Base-by-base conservation (phyloP, 805 yeast species). In the Saccharomycopsis fibuligera region DNA sequence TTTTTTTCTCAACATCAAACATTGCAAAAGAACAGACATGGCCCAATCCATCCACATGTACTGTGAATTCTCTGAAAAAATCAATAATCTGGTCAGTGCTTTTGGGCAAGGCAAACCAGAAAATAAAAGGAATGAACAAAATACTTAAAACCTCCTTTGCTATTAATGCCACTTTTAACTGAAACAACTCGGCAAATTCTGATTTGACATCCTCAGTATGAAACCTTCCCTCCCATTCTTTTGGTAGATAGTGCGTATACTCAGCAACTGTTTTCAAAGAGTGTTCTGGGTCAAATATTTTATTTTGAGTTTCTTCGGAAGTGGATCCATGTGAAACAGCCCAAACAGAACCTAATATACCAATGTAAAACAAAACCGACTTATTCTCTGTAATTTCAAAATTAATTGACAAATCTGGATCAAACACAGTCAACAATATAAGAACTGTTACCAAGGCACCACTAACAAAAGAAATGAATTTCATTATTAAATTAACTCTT, bases 1-100 rank as follows among this genome's bases (percentile, higher is more conserved):
- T 75, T 51, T 74, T 73, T 54, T 78, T 78, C 53, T 82, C 89
- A 54, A 84, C 79, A 56, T 87, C 83, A 66, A 93, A 93, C 81
- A 87, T 86, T 2, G 98, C 98, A 72, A 83, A 88, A 27, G 87
- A 82, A 61, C 98, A 91, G 35, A 93, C 96, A 60, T 90, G 84
- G 0, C 99, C 99, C 36, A 93, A 69, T 0, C 96, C 98, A 67
- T 90, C 97, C 42, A 90, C 87, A 62, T 91, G 93, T 10, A 89
- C 81, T 10, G 96, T 81, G 56, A 78, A 83, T 51, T 91, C 97
- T 48, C 98, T 69, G 63, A 91, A 87, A 60, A 93, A 93, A 60
- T 93, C 98, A 29, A 93, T 77, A 40, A 93, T 84, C 24, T 78
- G 72, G 25, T 85, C 90, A 12, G 91, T 70, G 23, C 79, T 74